These are phyloP conservation scores for Kwoniella botswanensis DNA, from an alignment of 768 basidiomycete genomes.

Conservation along the genomic window DNA sequence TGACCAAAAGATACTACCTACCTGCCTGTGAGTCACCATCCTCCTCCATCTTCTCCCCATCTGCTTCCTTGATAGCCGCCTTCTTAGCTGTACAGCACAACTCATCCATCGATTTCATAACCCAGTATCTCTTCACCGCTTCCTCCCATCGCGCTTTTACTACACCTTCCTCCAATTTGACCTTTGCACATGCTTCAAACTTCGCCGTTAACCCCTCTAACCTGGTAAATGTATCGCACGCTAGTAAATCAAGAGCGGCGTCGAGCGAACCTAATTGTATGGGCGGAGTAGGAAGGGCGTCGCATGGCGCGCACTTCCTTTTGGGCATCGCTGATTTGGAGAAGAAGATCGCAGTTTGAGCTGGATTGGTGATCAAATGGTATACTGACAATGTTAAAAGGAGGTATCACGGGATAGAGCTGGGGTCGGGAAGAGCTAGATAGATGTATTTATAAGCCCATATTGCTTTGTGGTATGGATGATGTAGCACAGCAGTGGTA, in stretches of 20 bases:
- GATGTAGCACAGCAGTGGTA: not conserved
- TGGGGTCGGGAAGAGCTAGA: not conserved
- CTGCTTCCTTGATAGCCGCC: slow-evolving; percentile 6
- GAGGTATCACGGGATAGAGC: not conserved
- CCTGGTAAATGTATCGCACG: slow-evolving; percentile 47
- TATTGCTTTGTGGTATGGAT: not conserved
- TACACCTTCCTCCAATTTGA: slow-evolving; percentile 41
- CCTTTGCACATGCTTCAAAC: slow-evolving; percentile 42
- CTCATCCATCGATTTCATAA: slow-evolving; percentile 49
- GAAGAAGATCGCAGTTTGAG: not conserved
- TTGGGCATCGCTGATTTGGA: slow-evolving; percentile 34
- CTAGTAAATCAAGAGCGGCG: slow-evolving; percentile 54
- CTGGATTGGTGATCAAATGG: slow-evolving; percentile 1
- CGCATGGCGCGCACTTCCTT: slow-evolving; percentile 35
- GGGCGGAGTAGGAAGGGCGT: not conserved
- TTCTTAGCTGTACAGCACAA: slow-evolving; percentile 34
- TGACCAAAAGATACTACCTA: not conserved
- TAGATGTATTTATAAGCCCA: slow-evolving; percentile 5
- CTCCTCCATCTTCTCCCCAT: slow-evolving; percentile 20
- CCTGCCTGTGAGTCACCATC: slow-evolving; percentile 13
- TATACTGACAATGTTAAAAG: not conserved
- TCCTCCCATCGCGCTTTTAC: slow-evolving; percentile 47
- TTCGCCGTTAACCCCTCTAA: slow-evolving; percentile 32
- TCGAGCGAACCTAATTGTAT: slow-evolving; percentile 42
- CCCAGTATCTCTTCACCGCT: slow-evolving; percentile 49